Percentiles rank a stretch among this genome's conserved stretches.
Conservation (phyloP, 2,329 filamentous ascomycete genomes). For the Xylaria sp. region DNA sequence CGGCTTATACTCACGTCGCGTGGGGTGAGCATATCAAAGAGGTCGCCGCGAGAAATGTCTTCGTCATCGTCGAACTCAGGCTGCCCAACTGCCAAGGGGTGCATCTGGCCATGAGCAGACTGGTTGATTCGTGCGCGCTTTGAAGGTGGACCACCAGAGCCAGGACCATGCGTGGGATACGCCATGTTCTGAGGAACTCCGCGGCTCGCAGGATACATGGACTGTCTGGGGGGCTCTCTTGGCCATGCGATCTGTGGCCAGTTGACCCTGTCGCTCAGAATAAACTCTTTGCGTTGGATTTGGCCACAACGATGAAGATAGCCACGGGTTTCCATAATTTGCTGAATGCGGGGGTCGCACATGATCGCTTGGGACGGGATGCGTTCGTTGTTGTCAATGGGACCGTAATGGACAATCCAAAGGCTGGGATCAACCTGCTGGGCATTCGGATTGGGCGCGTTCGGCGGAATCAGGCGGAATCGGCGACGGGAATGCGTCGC, state of each 20-base stretch:
- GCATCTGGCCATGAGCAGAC: slow-evolving; percentile 36
- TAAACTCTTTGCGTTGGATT: slow-evolving; percentile 86
- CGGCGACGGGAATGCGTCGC: slow-evolving; percentile 75
- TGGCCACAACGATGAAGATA: slow-evolving; percentile 71
- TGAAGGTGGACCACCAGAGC: slow-evolving; percentile 45
- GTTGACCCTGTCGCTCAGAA: slow-evolving; percentile 81
- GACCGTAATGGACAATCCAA: slow-evolving; percentile 88
- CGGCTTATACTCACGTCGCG: slow-evolving; percentile 81
- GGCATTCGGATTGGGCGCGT: slow-evolving; percentile 62
- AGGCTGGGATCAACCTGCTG: slow-evolving; percentile 72
- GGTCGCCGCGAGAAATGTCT: slow-evolving; percentile 78
- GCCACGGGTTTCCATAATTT: slow-evolving; percentile 55
- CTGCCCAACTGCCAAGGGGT: slow-evolving; percentile 37
- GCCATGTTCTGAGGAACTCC: slow-evolving; percentile 57
- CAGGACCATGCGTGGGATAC: slow-evolving; percentile 49
- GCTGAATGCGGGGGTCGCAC: slow-evolving; percentile 55
- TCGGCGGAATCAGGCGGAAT: slow-evolving; percentile 74
- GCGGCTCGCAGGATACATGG: slow-evolving; percentile 45
- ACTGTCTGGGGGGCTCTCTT: slow-evolving; percentile 45
- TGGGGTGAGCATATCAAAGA: slow-evolving; percentile 84
- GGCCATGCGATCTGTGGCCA: slow-evolving; percentile 83
- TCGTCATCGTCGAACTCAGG: slow-evolving; percentile 75
- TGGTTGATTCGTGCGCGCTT: slow-evolving; percentile 49
- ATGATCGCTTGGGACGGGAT: slow-evolving; percentile 65
- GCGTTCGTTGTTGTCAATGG: slow-evolving; percentile 66